Evolutionary conservation across 306 rosid species (phyloP).

Genomic region (Dalbergia cultrata): DNA sequence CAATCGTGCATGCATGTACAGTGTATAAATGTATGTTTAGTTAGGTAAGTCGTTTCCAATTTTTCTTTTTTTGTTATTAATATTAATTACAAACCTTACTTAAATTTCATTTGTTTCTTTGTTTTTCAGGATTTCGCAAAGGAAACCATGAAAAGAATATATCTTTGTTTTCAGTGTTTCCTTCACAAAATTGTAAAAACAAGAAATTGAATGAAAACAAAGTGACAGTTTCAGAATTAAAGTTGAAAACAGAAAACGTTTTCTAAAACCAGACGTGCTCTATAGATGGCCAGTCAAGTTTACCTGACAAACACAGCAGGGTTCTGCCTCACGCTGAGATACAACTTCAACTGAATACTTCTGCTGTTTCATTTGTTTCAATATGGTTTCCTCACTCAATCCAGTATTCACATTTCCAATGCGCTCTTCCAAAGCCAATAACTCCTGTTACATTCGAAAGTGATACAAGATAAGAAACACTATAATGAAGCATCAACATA

Average conservation of each 20-base stretch:
- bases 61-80: no score
- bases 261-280: no score
- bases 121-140: no score
- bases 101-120: no score
- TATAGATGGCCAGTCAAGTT: not conserved
- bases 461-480: not conserved
- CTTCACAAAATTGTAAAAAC: no score
- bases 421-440: conserved; percentile 95
- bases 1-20: not conserved
- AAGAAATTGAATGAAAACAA: no score
- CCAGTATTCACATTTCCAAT: conserved; percentile 96
- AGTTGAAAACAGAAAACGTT: no score
- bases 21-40: not conserved
- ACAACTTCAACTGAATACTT: conserved; percentile 55
- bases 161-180: no score
- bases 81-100: no score
- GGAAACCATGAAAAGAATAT: no score
- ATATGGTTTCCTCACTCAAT: conserved; percentile 76
- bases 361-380: conserved; percentile 64
- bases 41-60: no score
- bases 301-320: conserved; percentile 98
- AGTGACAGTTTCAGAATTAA: no score
- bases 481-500: conserved; percentile 10
- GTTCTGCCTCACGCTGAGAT: conserved; percentile 70
- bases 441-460: conserved; percentile 61